A percentile compares a stretch with the other conserved stretches of the same genome.
phyloP scores from a whole-genome alignment of 176 grass and related monocot genomes.

The Aegilops longissima region DNA sequence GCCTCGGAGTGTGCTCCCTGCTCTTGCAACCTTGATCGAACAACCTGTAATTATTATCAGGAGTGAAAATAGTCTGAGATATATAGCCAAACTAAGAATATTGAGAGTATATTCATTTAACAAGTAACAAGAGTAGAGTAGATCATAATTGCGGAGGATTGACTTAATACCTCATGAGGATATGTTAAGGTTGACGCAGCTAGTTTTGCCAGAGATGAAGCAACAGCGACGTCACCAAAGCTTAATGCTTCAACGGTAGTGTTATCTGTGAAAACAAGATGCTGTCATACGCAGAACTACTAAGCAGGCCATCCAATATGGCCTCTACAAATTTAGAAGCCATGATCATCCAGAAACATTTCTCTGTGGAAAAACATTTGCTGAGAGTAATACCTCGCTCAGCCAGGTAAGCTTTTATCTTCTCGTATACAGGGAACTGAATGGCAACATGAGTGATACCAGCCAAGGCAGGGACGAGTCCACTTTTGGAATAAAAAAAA shows the following conservation, averaged over 20 bases:
- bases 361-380: not conserved
- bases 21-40: slow-evolving; percentile 90
- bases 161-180: slow-evolving; percentile 79
- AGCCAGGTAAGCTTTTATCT: slow-evolving; percentile 88
- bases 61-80: not conserved
- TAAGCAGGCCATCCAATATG: slow-evolving; percentile 13
- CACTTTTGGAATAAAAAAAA: slow-evolving; percentile 49
- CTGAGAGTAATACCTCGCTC: slow-evolving; percentile 58
- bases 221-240: slow-evolving; percentile 93
- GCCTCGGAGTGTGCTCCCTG: slow-evolving; percentile 62
- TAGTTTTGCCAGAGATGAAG: slow-evolving; percentile 91
- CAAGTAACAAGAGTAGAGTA: not conserved
- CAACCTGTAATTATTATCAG: slow-evolving; percentile 57
- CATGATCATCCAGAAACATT: not conserved
- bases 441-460: slow-evolving; percentile 98
- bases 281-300: slow-evolving; percentile 22
- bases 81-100: not conserved
- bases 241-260: slow-evolving; percentile 80
- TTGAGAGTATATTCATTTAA: slow-evolving; percentile 5
- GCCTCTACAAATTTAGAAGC: not conserved
- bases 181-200: slow-evolving; percentile 90
- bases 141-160: not conserved
- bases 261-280: slow-evolving; percentile 59
- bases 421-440: slow-evolving; percentile 93
- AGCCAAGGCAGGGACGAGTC: slow-evolving; percentile 86